These are phyloP conservation scores for Hippophae tibetana DNA, from an alignment of 306 rosid genomes.

Conservation along the genomic window DNA sequence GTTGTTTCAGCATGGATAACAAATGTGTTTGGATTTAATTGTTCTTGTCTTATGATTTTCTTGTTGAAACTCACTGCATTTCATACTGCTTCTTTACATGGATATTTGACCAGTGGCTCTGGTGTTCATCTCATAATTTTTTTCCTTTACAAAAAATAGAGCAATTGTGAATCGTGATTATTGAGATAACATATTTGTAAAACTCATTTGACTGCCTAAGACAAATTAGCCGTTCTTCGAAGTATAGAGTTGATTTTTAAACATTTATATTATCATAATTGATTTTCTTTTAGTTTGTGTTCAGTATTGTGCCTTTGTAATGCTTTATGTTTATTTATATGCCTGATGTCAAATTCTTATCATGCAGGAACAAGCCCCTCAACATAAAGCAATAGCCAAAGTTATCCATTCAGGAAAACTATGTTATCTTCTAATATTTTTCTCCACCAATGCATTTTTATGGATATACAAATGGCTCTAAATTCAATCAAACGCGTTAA, in stretches of 20 bases:
- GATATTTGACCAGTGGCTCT: too few relatives aligned
- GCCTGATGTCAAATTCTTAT: conserved; percentile 11
- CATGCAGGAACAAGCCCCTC: conserved; percentile 36
- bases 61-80: too few relatives aligned
- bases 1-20: too few relatives aligned
- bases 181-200: too few relatives aligned
- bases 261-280: background rate
- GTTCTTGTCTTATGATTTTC: background rate
- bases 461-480: background rate
- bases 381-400: conserved; percentile 53
- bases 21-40: background rate
- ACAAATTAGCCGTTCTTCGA: background rate
- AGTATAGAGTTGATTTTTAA: background rate
- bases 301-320: too few relatives aligned
- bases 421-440: conserved; percentile 21
- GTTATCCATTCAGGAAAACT: conserved; percentile 53
- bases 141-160: too few relatives aligned
- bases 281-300: background rate
- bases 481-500: too few relatives aligned
- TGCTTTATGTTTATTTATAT: background rate
- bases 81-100: too few relatives aligned
- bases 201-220: too few relatives aligned
- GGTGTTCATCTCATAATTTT: too few relatives aligned
- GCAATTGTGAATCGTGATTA: too few relatives aligned
- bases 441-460: background rate